phyloP scores from a whole-genome alignment of 441 rosid genomes.

The Euphorbia corollata region DNA sequence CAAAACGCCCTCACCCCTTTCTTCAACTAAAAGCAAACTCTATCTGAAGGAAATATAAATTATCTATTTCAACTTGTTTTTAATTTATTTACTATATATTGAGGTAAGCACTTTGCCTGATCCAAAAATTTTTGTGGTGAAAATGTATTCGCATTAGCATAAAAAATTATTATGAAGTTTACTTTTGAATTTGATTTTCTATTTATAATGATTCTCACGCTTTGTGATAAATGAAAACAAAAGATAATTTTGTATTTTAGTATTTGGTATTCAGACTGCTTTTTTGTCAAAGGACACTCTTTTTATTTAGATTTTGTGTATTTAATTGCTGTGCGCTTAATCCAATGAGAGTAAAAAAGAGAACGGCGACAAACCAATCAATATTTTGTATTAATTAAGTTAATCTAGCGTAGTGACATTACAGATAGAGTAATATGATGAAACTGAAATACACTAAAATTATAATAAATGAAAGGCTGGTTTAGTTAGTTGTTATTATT shows the following conservation, averaged over 20 bases:
- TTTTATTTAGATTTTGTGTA: not conserved
- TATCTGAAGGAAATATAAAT: slow-evolving; percentile 12
- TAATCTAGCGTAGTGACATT: not conserved
- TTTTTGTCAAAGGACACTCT: slow-evolving; percentile 9
- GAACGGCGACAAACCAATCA: not conserved
- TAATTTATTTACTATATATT: no score
- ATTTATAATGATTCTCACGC: no score
- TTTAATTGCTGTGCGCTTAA: not conserved
- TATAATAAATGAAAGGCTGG: no score
- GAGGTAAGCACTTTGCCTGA: not conserved
- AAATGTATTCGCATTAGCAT: no score
- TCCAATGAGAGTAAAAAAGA: not conserved
- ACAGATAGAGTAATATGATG: not conserved
- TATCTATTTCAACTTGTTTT: not conserved
- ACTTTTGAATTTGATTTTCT: no score
- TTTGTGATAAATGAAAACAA: no score
- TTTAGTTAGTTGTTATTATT: no score
- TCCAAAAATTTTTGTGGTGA: no score
- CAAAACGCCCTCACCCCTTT: slow-evolving; percentile 30
- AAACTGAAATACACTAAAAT: no score
- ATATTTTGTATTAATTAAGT: not conserved
- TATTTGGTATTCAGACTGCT: no score
- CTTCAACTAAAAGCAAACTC: slow-evolving; percentile 61
- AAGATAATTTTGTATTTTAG: no score
- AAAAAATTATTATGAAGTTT: no score